Evolutionary conservation across 805 yeast genomes (phyloP).

Genomic region (Candida tibetensis): DNA sequence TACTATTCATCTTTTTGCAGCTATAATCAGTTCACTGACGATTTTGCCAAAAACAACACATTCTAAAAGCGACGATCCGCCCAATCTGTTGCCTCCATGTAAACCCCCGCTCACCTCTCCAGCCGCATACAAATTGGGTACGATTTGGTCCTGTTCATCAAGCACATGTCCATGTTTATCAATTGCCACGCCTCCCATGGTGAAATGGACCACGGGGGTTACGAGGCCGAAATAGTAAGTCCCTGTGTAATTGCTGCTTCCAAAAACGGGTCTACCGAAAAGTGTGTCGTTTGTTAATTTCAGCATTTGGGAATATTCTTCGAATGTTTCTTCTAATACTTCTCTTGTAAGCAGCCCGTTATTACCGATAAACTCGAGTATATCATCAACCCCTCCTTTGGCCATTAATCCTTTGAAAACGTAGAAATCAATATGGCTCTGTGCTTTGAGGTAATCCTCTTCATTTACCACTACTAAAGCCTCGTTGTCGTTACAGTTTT

Average conservation of each 20-base stretch:
- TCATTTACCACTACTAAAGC: constrained; percentile 35
- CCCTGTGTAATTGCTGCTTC: constrained; percentile 16
- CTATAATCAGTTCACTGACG: constrained; percentile 16
- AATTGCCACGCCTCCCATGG: constrained; percentile 29
- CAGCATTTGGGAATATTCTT: constrained; percentile 13
- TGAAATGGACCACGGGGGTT: constrained; percentile 42
- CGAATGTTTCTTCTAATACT: constrained; percentile 11
- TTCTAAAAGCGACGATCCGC: constrained; percentile 56
- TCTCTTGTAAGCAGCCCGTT: not conserved
- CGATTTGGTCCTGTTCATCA: constrained; percentile 23
- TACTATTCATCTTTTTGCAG: not conserved
- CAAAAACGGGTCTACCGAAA: constrained; percentile 30
- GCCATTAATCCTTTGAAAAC: constrained; percentile 24
- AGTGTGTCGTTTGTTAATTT: constrained; percentile 28
- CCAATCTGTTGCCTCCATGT: constrained; percentile 61
- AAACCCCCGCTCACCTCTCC: constrained; percentile 72
- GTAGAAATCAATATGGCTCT: constrained; percentile 53
- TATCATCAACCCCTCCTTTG: constrained; percentile 20
- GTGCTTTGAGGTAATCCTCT: constrained; percentile 43
- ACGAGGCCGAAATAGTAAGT: constrained; percentile 46
- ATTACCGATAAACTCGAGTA: constrained; percentile 11
- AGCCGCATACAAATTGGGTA: constrained; percentile 54
- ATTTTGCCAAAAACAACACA: constrained; percentile 61
- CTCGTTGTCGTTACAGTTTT: constrained; percentile 20
- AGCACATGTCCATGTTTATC: constrained; percentile 18